Evolutionary conservation across 225 moss, liverwort and hornwort genomes (phyloP), one percentile per base, ranked within the genome.

Genomic region (Thuidium tamariscinum): DNA sequence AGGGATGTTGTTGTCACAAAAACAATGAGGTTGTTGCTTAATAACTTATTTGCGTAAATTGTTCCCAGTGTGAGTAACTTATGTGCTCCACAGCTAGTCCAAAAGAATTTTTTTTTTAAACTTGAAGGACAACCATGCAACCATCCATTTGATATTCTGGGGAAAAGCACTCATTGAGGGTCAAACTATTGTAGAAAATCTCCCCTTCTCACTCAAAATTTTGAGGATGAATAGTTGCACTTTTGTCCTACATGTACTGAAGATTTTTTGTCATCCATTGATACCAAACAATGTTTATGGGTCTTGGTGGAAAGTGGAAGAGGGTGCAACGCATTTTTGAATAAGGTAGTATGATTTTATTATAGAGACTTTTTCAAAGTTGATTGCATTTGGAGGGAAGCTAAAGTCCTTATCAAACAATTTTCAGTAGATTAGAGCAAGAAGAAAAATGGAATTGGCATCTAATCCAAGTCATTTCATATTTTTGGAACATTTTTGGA

Each of bases 401-500:
- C 7, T 67, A 37, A 23, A 23, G 0, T 39, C 12, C 13, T 67
- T 67, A n/a, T n/a, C n/a, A n/a, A n/a, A 23, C 1, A 14, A 25
- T 39, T 41, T 41, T 41, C 0, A 23, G 14, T 39, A 22, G 41
- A 8, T 41, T 70, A 14, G 23, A 8, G 26, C 7, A 14, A 10
- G 13, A 70, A 15, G 13, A 26, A 15, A 26, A 26, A 26, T 70
- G 26, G 15, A 26, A 42, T 42, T 42, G 9, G 26, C 15, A 70
- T 9, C 1, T 0, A 70, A 26, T 0, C 2, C 16, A 41, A 42
- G 2, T 42, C 2, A 2, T 41, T 8, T 70, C 15, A 42, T 70
- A 15, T 15, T 9, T 41, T 15, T 26, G 14, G 5, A 2, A 26
- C 7, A 1, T 70, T 70, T 2, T 1, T 15, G 3, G 5, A 26